Evolutionary conservation across 257 asterid genomes (phyloP).

Genomic region (Paraleonurus japonicus): DNA sequence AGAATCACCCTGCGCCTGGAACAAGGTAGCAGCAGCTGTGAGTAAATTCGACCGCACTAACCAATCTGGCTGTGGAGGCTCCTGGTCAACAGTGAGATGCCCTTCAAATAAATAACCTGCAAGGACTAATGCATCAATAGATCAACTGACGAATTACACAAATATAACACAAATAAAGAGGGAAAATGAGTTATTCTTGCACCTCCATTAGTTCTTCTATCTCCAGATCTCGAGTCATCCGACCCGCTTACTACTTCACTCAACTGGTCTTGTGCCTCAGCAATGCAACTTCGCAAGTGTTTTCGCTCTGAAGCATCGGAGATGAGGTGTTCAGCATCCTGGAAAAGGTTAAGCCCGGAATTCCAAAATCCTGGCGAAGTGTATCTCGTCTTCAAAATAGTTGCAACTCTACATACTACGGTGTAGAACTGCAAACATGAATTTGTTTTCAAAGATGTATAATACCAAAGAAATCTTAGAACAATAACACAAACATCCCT

Average conservation of each 20-base stretch:
- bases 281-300: constrained; percentile 63
- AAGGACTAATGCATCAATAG: not conserved
- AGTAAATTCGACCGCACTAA: constrained; percentile 63
- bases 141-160: not conserved
- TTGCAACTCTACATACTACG: constrained; percentile 74
- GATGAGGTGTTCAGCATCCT: constrained; percentile 60
- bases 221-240: constrained; percentile 38
- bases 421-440: constrained; percentile 62
- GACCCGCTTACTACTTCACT: constrained; percentile 47
- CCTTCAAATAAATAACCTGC: constrained; percentile 96
- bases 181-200: not conserved
- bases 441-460: not conserved
- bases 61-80: constrained; percentile 95
- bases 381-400: constrained; percentile 84
- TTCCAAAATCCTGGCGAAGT: constrained; percentile 94
- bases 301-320: constrained; percentile 53
- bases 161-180: not conserved
- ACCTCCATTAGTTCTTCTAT: constrained; percentile 62
- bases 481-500: not conserved
- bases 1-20: constrained; percentile 59
- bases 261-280: constrained; percentile 68
- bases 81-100: constrained; percentile 92
- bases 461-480: not conserved
- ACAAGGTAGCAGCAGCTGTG: constrained; percentile 68
- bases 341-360: constrained; percentile 75